Percentiles rank a stretch among this genome's conserved stretches.
Evolutionary conservation across 176 grass and related monocot genomes (phyloP).

Genomic region (Zoysia pacifica): DNA sequence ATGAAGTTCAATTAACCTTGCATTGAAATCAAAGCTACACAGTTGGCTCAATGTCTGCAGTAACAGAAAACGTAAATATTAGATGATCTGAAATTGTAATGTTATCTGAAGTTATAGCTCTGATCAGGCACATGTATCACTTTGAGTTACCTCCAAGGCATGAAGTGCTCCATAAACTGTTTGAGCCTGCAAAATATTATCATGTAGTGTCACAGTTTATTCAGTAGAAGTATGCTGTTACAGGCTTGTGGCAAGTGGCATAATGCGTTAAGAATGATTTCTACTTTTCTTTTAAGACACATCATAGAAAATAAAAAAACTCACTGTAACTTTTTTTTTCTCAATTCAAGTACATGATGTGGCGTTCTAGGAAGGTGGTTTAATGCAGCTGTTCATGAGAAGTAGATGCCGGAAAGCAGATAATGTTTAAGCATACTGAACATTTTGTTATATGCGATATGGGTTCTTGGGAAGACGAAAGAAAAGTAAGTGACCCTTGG

Average conservation of each 20-base stretch:
- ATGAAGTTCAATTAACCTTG: conserved; percentile 61
- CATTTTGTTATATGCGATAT: not conserved
- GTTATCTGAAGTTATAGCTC: not conserved
- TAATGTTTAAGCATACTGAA: not conserved
- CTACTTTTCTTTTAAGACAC: not conserved
- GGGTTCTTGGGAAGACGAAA: not conserved
- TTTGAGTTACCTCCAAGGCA: conserved; percentile 73
- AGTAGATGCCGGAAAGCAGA: not conserved
- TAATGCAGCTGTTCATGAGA: not conserved
- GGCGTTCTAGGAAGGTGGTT: not conserved
- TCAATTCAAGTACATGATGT: not conserved
- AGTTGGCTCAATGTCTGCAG: conserved; percentile 94
- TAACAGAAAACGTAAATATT: conserved; percentile 3
- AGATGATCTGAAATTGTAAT: conserved; percentile 16
- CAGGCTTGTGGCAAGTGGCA: not conserved
- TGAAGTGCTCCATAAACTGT: conserved; percentile 88
- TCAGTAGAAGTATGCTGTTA: not conserved
- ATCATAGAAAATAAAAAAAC: not conserved
- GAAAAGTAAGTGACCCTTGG: not conserved
- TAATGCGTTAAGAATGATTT: not conserved
- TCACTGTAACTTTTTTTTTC: not conserved
- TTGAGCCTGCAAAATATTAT: conserved; percentile 69
- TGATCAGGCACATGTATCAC: not conserved
- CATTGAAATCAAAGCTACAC: conserved; percentile 76
- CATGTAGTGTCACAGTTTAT: not conserved